Evolutionary conservation across 768 basidiomycete species (phyloP).

Genomic region (Naganishia randhawae): DNA sequence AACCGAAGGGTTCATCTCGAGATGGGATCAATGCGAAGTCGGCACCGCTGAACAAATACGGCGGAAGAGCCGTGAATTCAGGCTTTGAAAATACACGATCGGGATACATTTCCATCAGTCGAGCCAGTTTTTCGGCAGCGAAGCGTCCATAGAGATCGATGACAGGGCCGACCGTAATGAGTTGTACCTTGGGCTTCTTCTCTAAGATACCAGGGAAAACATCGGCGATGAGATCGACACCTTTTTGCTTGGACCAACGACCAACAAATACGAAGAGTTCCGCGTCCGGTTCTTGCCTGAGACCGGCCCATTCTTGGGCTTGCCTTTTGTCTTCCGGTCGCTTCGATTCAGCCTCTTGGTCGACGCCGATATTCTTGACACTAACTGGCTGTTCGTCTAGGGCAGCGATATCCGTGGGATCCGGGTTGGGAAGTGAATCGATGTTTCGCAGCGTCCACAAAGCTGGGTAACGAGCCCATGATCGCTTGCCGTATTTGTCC

Average conservation of each 20-base stretch:
- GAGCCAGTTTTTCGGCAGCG: constrained; percentile 85
- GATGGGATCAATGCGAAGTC: constrained; percentile 95
- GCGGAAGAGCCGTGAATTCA: constrained; percentile 89
- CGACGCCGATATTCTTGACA: constrained; percentile 70
- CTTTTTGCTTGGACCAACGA: constrained; percentile 97
- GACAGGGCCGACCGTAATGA: constrained; percentile 86
- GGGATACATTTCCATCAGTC: constrained; percentile 91
- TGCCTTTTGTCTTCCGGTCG: constrained; percentile 86
- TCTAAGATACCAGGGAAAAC: constrained; percentile 84
- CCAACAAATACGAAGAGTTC: constrained; percentile 95
- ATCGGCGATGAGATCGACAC: constrained; percentile 92
- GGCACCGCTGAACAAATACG: constrained; percentile 88
- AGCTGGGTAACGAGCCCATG: constrained; percentile 93
- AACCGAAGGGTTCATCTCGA: constrained; percentile 91
- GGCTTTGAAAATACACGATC: constrained; percentile 94
- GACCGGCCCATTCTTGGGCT: constrained; percentile 91
- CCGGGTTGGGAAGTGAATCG: constrained; percentile 90
- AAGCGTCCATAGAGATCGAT: constrained; percentile 94
- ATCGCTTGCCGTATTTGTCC: constrained; percentile 95
- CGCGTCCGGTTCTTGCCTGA: constrained; percentile 82
- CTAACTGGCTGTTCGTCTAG: constrained; percentile 70
- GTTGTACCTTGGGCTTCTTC: constrained; percentile 77
- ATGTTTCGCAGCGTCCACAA: constrained; percentile 94
- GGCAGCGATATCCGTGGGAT: constrained; percentile 86
- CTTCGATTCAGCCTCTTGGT: constrained; percentile 76